phyloP scores from a whole-genome alignment of 176 grass and related monocot species.

The Musa troglodytarum region DNA sequence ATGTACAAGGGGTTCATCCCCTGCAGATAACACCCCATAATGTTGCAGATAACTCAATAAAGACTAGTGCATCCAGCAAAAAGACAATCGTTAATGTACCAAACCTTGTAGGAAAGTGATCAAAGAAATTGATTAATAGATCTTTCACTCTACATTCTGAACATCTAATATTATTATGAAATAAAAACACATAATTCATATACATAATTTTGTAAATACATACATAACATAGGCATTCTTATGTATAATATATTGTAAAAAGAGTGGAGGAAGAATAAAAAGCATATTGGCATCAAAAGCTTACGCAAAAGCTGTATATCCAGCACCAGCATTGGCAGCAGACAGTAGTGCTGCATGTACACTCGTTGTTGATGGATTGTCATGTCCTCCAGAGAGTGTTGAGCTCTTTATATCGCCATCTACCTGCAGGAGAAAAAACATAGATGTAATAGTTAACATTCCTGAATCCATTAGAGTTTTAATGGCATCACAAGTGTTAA shows the following conservation, averaged over 20 bases:
- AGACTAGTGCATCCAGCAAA: too few species aligned
- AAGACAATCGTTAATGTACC: too few species aligned
- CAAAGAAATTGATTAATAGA: too few species aligned
- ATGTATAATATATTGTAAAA: not conserved
- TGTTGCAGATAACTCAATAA: too few species aligned
- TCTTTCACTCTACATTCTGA: too few species aligned
- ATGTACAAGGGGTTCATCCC: too few species aligned
- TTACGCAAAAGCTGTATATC: constrained; percentile 95
- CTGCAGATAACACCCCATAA: too few species aligned
- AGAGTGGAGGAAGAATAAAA: not conserved
- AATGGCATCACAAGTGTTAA: not conserved
- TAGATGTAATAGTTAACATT: constrained; percentile 15
- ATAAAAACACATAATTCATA: too few species aligned
- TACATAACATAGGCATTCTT: too few species aligned
- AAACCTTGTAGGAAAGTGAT: too few species aligned
- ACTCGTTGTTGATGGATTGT: constrained; percentile 33
- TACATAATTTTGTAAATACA: too few species aligned
- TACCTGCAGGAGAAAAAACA: constrained; percentile 39
- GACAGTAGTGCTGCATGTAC: constrained; percentile 41
- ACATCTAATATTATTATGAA: too few species aligned
- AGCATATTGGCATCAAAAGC: constrained; percentile 16
- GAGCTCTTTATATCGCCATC: constrained; percentile 65
- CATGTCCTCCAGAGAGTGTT: constrained; percentile 35
- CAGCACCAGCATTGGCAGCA: constrained; percentile 66
- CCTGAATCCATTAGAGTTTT: constrained; percentile 11